Conservation (phyloP, 2,329 filamentous ascomycete species). For the Fusarium sp. region DNA sequence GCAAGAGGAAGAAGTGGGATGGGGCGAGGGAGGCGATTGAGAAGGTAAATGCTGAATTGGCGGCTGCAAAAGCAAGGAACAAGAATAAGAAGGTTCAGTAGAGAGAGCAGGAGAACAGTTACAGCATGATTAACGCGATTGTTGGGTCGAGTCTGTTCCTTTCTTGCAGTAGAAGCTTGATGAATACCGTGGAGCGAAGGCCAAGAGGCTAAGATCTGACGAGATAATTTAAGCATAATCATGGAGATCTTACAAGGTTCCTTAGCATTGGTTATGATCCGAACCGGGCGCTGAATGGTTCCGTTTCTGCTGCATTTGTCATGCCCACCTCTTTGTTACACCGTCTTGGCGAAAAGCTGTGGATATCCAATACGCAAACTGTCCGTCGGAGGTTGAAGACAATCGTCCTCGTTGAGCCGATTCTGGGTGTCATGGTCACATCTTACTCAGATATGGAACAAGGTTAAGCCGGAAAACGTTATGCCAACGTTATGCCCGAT, state of each 20-base stretch:
- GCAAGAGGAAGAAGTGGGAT: constrained; percentile 52
- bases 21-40: constrained; percentile 51
- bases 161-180: background rate
- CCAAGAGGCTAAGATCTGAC: background rate
- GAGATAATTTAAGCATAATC: constrained; percentile 6
- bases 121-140: too few species aligned
- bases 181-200: background rate
- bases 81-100: constrained; percentile 25
- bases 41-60: constrained; percentile 40
- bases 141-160: too few species aligned
- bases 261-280: background rate
- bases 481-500: background rate
- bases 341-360: constrained; percentile 19
- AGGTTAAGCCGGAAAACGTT: background rate
- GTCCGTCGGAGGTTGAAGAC: background rate
- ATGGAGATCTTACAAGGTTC: background rate
- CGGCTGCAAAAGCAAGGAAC: constrained; percentile 6
- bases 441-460: background rate
- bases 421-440: accelerated
- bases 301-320: constrained; percentile 28
- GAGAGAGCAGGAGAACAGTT: too few species aligned
- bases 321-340: constrained; percentile 7
- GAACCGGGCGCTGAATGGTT: background rate
- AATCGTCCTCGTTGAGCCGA: background rate
- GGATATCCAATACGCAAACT: background rate